Base-by-base conservation (phyloP, 1,139 yeast genomes). In the Kodamaea anthophila region DNA sequence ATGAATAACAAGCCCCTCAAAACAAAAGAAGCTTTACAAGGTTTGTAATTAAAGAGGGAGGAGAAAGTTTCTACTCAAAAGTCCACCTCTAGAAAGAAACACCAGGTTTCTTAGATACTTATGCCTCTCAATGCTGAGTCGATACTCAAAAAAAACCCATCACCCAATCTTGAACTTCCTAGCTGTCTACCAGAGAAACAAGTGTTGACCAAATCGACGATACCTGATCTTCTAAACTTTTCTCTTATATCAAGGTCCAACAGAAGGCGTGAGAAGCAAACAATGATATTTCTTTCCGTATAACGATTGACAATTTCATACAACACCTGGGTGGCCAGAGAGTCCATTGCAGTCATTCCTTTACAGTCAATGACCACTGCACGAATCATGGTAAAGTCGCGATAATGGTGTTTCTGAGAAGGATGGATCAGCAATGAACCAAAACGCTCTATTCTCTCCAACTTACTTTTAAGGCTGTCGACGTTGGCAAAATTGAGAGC, bases 261-360 rank as follows among this genome's bases (percentile, higher is more conserved):
- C 3, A 61, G 43, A 2, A 55, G 49, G 15, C 65, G 38, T 1
- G 58, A 36, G 29, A 58, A 58, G 9, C 47, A 44, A 8, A 57
- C 57, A 3, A 36, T 26, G 10, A 55, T 50, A 9, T 34, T 38
- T 23, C 43, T 43, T n/a, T 37, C 38, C 15, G 41, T 39, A 34
- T 57, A 56, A 26, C 47, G 42, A 11, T 35, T 31, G 4, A 56
- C 41, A 15, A 51, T 45, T 37, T 58, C 65, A 32, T 41, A 43
- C n/a, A 58, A 42, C 4, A 48, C 46, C 27, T 57, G 63, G 5
- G 54, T 55, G 1, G 65, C 65, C 5, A 59, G 46, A 1, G 61
- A 45, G 36, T 59, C 65, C 22, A 59, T 45, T 3, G 37, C 35
- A 6, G 44, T 37, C 63, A 59, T 57, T 1, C 63, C 65, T 32